Evolutionary conservation across 2,329 filamentous ascomycete genomes (phyloP).

Genomic region (Fusarium phyllophilum): DNA sequence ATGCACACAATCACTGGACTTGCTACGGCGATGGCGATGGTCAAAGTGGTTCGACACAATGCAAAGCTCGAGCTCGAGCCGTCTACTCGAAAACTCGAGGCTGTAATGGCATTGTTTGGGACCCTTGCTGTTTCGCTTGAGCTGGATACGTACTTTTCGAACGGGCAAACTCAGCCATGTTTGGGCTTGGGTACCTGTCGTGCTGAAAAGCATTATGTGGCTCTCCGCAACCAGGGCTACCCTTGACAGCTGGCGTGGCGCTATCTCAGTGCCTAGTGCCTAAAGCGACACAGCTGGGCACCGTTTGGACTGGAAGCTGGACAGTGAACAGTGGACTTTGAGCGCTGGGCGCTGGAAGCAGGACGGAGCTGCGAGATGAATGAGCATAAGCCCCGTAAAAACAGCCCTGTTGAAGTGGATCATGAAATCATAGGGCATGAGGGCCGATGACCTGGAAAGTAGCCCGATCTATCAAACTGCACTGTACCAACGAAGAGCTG

Average conservation of each 20-base stretch:
- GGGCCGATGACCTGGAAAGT: slow-evolving; percentile 33
- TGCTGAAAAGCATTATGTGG: slow-evolving; percentile 41
- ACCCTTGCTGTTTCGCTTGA: slow-evolving; percentile 14
- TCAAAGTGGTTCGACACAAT: slow-evolving; percentile 23
- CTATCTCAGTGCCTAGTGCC: slow-evolving; percentile 35
- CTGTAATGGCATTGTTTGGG: slow-evolving; percentile 17
- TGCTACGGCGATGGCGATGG: slow-evolving; percentile 25
- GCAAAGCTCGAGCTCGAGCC: slow-evolving; percentile 4
- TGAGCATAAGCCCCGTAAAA: slow-evolving; percentile 36
- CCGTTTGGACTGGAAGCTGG: slow-evolving; percentile 29
- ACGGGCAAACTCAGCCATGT: slow-evolving; percentile 33
- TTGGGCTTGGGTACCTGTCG: slow-evolving; percentile 33
- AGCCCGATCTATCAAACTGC: slow-evolving; percentile 37
- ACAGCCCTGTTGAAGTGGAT: slow-evolving; percentile 41
- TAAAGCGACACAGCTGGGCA: slow-evolving; percentile 31
- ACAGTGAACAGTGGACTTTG: slow-evolving; percentile 21
- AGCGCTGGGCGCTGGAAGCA: slow-evolving; percentile 39
- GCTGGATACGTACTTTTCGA: slow-evolving; percentile 33
- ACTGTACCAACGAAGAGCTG: slow-evolving; percentile 17
- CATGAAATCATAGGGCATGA: slow-evolving; percentile 46
- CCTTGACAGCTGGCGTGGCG: slow-evolving; percentile 40
- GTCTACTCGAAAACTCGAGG: slow-evolving; percentile 12
- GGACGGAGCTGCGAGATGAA: slow-evolving; percentile 41
- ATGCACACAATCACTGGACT: slow-evolving; percentile 13
- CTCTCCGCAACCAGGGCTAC: slow-evolving; percentile 34